A percentile compares a stretch with the other conserved stretches of the same genome.
Conservation (phyloP, 495 filamentous ascomycete genomes). For the Penicillium cataractarum region DNA sequence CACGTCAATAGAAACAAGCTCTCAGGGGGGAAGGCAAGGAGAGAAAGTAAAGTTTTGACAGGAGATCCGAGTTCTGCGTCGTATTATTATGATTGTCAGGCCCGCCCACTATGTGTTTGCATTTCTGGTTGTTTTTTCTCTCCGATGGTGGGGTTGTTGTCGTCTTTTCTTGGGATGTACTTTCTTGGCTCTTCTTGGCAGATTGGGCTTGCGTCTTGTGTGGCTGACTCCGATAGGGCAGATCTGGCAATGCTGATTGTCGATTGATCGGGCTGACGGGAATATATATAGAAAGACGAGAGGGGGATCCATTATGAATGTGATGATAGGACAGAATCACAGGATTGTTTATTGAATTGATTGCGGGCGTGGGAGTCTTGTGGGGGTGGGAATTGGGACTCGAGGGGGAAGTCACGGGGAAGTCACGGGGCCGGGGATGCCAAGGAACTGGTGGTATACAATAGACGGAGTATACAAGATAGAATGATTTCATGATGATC, state of each 20-base stretch:
- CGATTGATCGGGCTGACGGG: too few relatives aligned
- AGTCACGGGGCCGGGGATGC: too few relatives aligned
- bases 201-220: background rate
- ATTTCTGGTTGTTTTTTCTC: background rate
- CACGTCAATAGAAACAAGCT: too few relatives aligned
- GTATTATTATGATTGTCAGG: background rate
- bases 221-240: background rate
- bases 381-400: too few relatives aligned
- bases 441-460: too few relatives aligned
- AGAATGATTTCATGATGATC: too few relatives aligned
- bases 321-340: too few relatives aligned
- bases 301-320: background rate
- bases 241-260: background rate
- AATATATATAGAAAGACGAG: background rate
- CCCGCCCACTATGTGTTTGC: background rate
- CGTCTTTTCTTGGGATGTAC: background rate
- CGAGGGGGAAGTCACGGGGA: too few relatives aligned
- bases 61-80: background rate
- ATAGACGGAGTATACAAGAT: too few relatives aligned
- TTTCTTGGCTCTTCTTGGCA: slow-evolving; percentile 18
- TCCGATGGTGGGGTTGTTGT: slow-evolving; percentile 19
- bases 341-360: too few relatives aligned
- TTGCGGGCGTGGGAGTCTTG: too few relatives aligned
- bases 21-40: background rate
- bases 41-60: slow-evolving; percentile 7